These are phyloP conservation scores for Phytopythium delawarense DNA, from an alignment of 352 stramenopile genomes.

Conservation along the genomic window DNA sequence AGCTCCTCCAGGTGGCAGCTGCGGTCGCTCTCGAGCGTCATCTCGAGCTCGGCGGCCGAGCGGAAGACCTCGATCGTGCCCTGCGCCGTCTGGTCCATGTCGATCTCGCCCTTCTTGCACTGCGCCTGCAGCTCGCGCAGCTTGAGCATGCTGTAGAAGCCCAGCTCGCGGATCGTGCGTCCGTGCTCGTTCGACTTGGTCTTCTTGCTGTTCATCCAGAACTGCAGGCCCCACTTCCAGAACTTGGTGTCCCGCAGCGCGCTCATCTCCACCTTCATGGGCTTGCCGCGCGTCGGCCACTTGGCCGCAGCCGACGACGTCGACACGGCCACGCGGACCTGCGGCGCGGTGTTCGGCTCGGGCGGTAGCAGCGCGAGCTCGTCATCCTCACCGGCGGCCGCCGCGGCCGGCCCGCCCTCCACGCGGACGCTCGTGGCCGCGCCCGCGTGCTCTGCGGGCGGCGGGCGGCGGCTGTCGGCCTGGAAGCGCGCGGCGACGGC, in stretches of 20 bases:
- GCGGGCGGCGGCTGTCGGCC: constrained; percentile 8
- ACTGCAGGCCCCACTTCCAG: constrained; percentile 86
- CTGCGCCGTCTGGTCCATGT: constrained; percentile 87
- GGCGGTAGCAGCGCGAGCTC: constrained; percentile 3
- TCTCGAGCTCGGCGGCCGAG: constrained; percentile 43
- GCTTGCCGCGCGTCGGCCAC: constrained; percentile 48
- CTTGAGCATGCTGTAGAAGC: constrained; percentile 87
- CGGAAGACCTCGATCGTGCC: constrained; percentile 82
- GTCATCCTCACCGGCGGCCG: constrained; percentile 21
- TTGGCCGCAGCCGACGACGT: constrained; percentile 19
- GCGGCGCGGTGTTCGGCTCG: neutral
- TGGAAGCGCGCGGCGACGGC: neutral
- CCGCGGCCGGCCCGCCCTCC: constrained; percentile 25
- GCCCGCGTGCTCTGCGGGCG: neutral
- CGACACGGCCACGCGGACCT: constrained; percentile 20
- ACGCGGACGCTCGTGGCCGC: constrained; percentile 24
- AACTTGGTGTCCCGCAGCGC: constrained; percentile 79
- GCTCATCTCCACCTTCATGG: constrained; percentile 82
- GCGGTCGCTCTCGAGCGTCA: constrained; percentile 72
- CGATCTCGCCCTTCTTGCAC: constrained; percentile 71
- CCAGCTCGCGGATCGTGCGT: constrained; percentile 76
- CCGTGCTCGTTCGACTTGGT: constrained; percentile 67
- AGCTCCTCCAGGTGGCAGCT: constrained; percentile 66
- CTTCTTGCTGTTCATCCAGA: constrained; percentile 82
- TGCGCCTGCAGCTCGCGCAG: constrained; percentile 70